phyloP scores from a whole-genome alignment of 768 basidiomycete species.

The Coprinopsis cinerea region DNA sequence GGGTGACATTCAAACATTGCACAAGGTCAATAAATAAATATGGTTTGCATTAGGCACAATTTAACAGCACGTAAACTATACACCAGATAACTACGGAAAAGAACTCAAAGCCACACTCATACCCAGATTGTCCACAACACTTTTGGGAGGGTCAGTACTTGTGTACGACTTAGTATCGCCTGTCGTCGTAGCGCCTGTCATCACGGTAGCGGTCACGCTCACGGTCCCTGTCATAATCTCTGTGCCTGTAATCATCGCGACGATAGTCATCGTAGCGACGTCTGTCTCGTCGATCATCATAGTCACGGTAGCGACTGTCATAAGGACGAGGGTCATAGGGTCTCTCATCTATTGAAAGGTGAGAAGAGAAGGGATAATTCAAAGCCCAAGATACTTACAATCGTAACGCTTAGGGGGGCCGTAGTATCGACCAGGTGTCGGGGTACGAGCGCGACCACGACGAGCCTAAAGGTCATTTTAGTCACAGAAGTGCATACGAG shows the following conservation, averaged over 20 bases:
- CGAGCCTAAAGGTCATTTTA: conserved; percentile 54
- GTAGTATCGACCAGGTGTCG: conserved; percentile 93
- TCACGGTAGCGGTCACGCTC: conserved; percentile 26
- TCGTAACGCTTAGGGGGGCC: conserved; percentile 83
- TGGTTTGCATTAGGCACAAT: too few relatives aligned
- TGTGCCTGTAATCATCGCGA: conserved; percentile 42
- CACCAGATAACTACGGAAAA: too few relatives aligned
- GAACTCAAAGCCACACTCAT: too few relatives aligned
- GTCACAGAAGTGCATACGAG: conserved; percentile 5
- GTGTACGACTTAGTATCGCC: conserved; percentile 26
- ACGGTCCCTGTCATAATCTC: conserved; percentile 37
- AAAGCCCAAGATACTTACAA: conserved; percentile 30
- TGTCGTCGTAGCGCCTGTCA: conserved; percentile 29
- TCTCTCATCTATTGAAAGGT: conserved; percentile 52
- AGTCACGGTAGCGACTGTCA: conserved; percentile 77
- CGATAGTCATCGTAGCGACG: conserved; percentile 42
- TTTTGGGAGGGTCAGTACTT: too few relatives aligned
- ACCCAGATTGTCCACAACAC: too few relatives aligned
- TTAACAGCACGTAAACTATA: too few relatives aligned
- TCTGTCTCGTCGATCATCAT: conserved; percentile 48
- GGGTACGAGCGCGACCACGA: conserved; percentile 82
- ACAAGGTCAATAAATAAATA: too few relatives aligned
- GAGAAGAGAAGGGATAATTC: conserved; percentile 6
- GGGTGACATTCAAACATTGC: too few relatives aligned
- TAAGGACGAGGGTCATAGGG: conserved; percentile 92